A percentile compares a stretch with the other conserved stretches of the same genome.
phyloP scores from a whole-genome alignment of 805 yeast species.

The Starmerella bombicola region DNA sequence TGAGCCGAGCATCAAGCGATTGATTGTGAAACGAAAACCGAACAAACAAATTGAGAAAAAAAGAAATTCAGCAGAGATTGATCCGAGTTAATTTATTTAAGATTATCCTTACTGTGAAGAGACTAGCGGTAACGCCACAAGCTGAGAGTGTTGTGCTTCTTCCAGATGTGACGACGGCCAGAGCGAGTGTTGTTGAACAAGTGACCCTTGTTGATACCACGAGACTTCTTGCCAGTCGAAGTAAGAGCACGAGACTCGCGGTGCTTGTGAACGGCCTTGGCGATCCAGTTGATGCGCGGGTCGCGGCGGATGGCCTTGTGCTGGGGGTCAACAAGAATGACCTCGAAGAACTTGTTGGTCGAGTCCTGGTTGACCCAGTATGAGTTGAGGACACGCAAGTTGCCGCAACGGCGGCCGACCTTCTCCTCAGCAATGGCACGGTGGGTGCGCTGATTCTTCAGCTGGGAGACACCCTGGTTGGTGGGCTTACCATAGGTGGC shows the following conservation, averaged over 20 bases:
- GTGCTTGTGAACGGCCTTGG: constrained; percentile 99
- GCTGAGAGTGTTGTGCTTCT: constrained; percentile 95
- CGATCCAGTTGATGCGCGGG: constrained; percentile 99
- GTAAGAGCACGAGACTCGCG: constrained; percentile 99
- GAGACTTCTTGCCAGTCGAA: constrained; percentile 93
- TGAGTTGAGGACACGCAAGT: constrained; percentile 98
- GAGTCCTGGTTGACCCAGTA: constrained; percentile 99
- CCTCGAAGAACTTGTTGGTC: constrained; percentile 98
- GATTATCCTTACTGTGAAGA: too few species aligned
- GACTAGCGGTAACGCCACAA: constrained; percentile 98
- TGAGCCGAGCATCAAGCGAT: too few species aligned
- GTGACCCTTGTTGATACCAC: constrained; percentile 99
- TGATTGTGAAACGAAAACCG: too few species aligned
- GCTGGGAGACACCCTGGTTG: constrained; percentile 99
- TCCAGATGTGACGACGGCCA: constrained; percentile 99
- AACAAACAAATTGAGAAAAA: too few species aligned
- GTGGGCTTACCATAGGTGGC: constrained; percentile 99
- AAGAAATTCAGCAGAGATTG: too few species aligned
- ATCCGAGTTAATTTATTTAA: too few species aligned
- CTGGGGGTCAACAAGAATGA: constrained; percentile 90
- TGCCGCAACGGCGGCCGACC: constrained; percentile 97
- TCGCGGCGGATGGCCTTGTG: constrained; percentile 99
- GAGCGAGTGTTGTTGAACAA: constrained; percentile 93
- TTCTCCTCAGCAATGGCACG: constrained; percentile 99
- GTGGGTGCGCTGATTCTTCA: constrained; percentile 97